Conservation (phyloP, 1,284 basidiomycete genomes). For the Ustilago curta region DNA sequence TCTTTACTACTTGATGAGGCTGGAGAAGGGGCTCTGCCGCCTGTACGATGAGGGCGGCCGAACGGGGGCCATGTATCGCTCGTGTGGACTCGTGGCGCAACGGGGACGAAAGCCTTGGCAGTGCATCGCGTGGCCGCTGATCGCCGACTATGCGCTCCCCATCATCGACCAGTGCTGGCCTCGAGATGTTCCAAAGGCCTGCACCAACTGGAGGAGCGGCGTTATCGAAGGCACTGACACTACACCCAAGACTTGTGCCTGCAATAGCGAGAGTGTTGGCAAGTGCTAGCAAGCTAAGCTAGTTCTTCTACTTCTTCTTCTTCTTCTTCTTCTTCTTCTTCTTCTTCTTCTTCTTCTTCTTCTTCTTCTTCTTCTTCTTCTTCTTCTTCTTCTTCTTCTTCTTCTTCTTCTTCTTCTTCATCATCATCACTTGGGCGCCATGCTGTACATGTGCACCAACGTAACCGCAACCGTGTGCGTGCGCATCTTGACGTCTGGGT, state of each 20-base stretch:
- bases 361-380: no score
- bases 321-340: no score
- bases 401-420: no score
- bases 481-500: conserved; percentile 1
- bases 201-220: conserved; percentile 1
- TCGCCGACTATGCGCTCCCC: background rate
- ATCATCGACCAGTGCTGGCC: conserved; percentile 1
- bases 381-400: no score
- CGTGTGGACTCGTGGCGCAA: background rate
- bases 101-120: background rate
- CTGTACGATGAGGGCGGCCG: background rate
- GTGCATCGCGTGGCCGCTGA: background rate
- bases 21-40: background rate
- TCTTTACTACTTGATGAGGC: background rate
- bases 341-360: no score
- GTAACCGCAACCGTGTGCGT: background rate
- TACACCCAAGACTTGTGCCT: background rate
- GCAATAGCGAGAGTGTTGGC: conserved; percentile 3
- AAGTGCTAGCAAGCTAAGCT: no score
- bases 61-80: background rate
- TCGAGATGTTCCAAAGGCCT: background rate
- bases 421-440: background rate
- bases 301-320: no score
- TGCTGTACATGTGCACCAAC: background rate
- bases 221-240: conserved; percentile 1